phyloP scores from a whole-genome alignment of 2,329 filamentous ascomycete genomes.

The Phyllosticta citribraziliensis region DNA sequence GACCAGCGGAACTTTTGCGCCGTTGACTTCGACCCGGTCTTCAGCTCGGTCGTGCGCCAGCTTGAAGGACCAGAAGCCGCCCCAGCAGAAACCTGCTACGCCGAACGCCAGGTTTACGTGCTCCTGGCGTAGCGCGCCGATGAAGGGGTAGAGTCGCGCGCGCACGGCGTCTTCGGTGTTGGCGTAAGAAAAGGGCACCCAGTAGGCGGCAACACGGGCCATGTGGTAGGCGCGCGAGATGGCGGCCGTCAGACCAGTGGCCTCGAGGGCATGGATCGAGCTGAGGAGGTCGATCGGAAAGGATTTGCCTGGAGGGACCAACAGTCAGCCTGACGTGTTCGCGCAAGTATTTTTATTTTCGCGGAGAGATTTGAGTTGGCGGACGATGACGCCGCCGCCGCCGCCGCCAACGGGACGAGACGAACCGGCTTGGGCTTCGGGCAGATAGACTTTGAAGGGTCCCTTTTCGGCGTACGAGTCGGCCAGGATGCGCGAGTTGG shows the following conservation, averaged over 20 bases:
- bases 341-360: neutral
- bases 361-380: neutral
- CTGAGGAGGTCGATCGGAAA: slow-evolving; percentile 14
- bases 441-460: slow-evolving; percentile 20
- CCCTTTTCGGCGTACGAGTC: slow-evolving; percentile 25
- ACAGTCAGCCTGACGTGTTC: neutral
- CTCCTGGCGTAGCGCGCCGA: slow-evolving; percentile 17
- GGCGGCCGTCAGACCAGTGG: slow-evolving; percentile 21
- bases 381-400: neutral
- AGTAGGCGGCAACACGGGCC: neutral
- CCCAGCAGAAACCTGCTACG: slow-evolving; percentile 28
- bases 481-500: slow-evolving; percentile 28
- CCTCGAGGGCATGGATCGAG: slow-evolving; percentile 20
- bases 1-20: slow-evolving; percentile 7
- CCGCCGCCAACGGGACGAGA: neutral
- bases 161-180: neutral
- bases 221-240: slow-evolving; percentile 22
- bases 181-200: neutral
- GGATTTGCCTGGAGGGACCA: neutral
- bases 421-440: slow-evolving; percentile 20
- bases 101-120: slow-evolving; percentile 17
- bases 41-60: neutral
- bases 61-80: slow-evolving; percentile 3
- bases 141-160: neutral
- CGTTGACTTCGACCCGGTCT: neutral